A percentile compares a stretch with the other conserved stretches of the same genome.
Conservation (phyloP, 116 monocot genomes). For the Trichopus zeylanicus region DNA sequence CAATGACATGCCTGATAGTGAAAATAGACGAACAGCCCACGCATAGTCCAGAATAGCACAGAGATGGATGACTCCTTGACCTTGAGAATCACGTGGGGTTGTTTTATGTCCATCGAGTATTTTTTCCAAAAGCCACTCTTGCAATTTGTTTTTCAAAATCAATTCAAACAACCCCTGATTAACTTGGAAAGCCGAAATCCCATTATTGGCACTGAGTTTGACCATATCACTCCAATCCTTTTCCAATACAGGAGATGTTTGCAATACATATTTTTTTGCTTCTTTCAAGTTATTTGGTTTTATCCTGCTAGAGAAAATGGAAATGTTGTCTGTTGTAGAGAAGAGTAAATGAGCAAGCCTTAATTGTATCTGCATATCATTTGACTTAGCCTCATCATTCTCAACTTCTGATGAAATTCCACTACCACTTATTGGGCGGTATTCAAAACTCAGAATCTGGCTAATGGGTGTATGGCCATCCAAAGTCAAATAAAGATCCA, state of each 20-base stretch:
- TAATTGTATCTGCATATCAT: conserved; percentile 21
- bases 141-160: conserved; percentile 68
- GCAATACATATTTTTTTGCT: conserved; percentile 38
- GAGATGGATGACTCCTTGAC: conserved; percentile 88
- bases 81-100: conserved; percentile 51
- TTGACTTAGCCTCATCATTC: conserved; percentile 7
- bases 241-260: conserved; percentile 42
- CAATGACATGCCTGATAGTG: conserved; percentile 60
- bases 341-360: conserved; percentile 77
- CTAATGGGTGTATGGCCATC: conserved; percentile 83
- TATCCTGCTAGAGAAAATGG: conserved; percentile 34
- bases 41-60: conserved; percentile 75
- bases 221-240: conserved; percentile 54
- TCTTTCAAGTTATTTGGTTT: conserved; percentile 42
- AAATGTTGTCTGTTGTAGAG: conserved; percentile 42
- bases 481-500: conserved; percentile 53
- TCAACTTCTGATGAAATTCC: conserved; percentile 20
- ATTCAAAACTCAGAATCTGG: conserved; percentile 58
- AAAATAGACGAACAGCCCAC: conserved; percentile 70
- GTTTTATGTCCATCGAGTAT: conserved; percentile 61
- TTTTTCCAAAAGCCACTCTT: conserved; percentile 77
- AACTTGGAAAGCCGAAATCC: neutral
- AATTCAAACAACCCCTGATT: conserved; percentile 49
- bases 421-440: conserved; percentile 18
- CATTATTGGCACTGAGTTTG: conserved; percentile 14